phyloP scores from a whole-genome alignment of 371 early-diverging fungal genomes.

The Syncephalis fuscata region DNA sequence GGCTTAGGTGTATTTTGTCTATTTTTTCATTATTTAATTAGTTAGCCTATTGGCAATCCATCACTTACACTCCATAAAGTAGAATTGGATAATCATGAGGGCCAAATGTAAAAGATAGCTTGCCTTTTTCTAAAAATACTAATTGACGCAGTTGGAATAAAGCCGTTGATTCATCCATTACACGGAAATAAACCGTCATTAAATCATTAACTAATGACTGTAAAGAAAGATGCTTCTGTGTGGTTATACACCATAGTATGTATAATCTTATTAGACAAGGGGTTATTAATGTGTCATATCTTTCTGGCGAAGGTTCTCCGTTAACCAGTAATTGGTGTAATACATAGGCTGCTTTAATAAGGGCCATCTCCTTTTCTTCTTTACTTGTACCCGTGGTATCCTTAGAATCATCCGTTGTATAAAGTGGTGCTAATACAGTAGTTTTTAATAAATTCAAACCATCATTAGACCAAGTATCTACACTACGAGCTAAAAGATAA shows the following conservation, averaged over 20 bases:
- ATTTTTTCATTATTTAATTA: not conserved
- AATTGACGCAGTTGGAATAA: not conserved
- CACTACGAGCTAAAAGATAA: no score
- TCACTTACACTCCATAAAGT: not conserved
- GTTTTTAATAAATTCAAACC: no score
- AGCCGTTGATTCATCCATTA: not conserved
- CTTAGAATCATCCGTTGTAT: no score
- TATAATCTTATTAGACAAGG: not conserved
- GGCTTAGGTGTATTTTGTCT: not conserved
- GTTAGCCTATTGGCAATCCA: not conserved
- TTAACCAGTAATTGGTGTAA: not conserved
- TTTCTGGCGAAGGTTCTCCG: not conserved
- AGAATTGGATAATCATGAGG: not conserved
- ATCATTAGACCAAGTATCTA: no score
- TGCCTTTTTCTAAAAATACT: not conserved
- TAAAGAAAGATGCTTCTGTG: not conserved
- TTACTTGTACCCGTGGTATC: no score
- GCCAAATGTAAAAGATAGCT: not conserved
- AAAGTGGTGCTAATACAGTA: no score
- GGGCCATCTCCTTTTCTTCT: no score
- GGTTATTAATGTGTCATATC: not conserved
- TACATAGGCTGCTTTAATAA: no score
- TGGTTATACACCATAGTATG: not conserved
- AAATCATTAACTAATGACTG: not conserved
- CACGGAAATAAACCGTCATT: not conserved